Base-by-base conservation (phyloP, 2,329 filamentous ascomycete species). In the Graphilbum ipis-grandicollis region DNA sequence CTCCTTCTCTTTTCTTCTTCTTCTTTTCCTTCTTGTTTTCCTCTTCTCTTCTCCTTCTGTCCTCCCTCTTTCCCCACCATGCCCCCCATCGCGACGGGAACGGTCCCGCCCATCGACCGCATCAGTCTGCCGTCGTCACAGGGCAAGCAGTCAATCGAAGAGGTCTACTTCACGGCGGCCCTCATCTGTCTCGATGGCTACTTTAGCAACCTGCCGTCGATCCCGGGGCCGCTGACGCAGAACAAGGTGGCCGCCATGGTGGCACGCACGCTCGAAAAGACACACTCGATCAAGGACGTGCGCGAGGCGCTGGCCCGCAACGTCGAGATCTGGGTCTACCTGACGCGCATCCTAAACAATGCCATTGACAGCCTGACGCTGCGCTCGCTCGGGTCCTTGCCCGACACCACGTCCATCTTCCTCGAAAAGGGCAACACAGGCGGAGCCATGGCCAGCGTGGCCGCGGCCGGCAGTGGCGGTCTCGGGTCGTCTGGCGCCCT, bases 251-350 rank as follows among this genome's bases (percentile, higher is more conserved):
- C 59, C 43, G 62, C 62, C 37, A 71, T 76, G 56, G 59, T 78
- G 33, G 60, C 65, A 4, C 69, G 64, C 48, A 75, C 71, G 2
- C 52, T 78, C 29, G 72, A 77, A 46, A 74, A 74, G 56, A 77
- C 72, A 4, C 69, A 75, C 44, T 70, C 65, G 1, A 61, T 68
- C 18, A 64, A 70, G 39, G 68, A 73, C 41, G 68, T 73, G 25
- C 62, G 72, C 68, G 72, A 76, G 50, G 60, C 63, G 3, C 54
- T 78, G 29, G 71, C 71, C 5, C 65, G 65, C 41, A 78, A 77
- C 44, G 66, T 78, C 21, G 66, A 68, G 42, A 68, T 77, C 39
- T 78, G 73, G 73, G 67, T 76, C 45, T 74, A 71, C 58, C 56
- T 78, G 40, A 68, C 69, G 21, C 64, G 65, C 40, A 71, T 74